Percentiles rank a stretch among this genome's conserved stretches.
Conservation (phyloP, 2,329 filamentous ascomycete genomes). For the Beauveria rudraprayagi region DNA sequence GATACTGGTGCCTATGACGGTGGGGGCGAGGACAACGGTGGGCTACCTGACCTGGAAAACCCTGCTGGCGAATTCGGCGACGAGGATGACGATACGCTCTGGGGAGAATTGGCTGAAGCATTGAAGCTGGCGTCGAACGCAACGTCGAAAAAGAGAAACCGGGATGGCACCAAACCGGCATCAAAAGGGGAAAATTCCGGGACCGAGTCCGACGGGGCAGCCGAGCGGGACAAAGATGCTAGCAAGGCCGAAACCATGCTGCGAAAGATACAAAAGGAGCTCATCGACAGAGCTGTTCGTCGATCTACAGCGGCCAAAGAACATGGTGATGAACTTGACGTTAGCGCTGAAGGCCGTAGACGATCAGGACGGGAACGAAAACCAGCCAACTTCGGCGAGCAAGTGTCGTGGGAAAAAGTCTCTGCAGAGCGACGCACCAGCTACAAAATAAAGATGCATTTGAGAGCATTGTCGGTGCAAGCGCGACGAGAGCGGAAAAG, state of each 20-base stretch:
- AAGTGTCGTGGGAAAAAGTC: slow-evolving; percentile 22
- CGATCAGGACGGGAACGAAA: slow-evolving; percentile 22
- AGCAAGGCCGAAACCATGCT: background rate
- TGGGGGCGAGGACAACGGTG: slow-evolving; percentile 2
- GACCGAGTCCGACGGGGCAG: background rate
- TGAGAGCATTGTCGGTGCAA: slow-evolving; percentile 1
- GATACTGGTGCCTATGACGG: slow-evolving; percentile 3
- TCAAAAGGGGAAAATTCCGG: background rate
- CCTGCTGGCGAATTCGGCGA: slow-evolving; percentile 2
- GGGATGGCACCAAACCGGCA: background rate
- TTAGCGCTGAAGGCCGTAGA: slow-evolving; percentile 15
- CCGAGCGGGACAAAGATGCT: background rate
- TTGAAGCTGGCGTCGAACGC: slow-evolving; percentile 1
- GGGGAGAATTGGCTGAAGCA: slow-evolving; percentile 5
- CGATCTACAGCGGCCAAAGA: slow-evolving; percentile 1
- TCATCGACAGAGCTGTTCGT: slow-evolving; percentile 5
- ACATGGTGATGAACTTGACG: slow-evolving; percentile 25
- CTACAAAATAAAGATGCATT: slow-evolving; percentile 11
- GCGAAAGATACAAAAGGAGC: slow-evolving; percentile 6
- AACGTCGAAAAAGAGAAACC: background rate
- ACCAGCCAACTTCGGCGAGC: slow-evolving; percentile 22
- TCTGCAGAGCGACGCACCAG: slow-evolving; percentile 8
- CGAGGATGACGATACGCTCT: slow-evolving; percentile 3
- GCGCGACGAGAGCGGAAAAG: background rate
- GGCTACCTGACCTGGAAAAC: background rate